Base-by-base conservation (phyloP, 352 stramenopile species). In the Phytophthora tentaculata region DNA sequence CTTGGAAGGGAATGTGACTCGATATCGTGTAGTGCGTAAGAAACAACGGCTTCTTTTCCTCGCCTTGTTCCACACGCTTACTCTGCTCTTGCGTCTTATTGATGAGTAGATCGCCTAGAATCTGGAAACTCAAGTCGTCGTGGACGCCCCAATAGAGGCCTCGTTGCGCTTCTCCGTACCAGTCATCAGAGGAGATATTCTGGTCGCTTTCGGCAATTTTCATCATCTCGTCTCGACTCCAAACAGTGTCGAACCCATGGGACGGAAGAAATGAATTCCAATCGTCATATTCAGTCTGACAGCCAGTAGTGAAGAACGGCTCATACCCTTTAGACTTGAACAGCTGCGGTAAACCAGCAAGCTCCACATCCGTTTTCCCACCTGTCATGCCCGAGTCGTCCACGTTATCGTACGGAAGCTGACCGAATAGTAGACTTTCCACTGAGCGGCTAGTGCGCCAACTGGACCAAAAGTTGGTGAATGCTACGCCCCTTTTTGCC, bases 21-120 rank as follows among this genome's bases (percentile, higher is more conserved):
- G 76, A 86, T 64, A 89, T 89, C 8, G 80, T 85, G 59, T 87
- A 89, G 52, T 85, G 77, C 5, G 73, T 87, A n/a, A 86, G 47
- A 59, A 86, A 89, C 19, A 83, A 66, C 12, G 80, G 78, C 28
- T 69, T 72, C 61, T 82, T 85, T 0, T 50, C 45, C 13, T 81
- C 44, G 0, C 67, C 69, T 9, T 32, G 28, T 1, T 39, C 50
- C 23, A 75, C 41, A 0, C 73, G 75, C 23, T 71, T 48, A 0
- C 26, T 59, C 44, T 88, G 80, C 23, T 72, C 63, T 17, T 51
- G 62, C 2, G 73, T 80, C 50, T 83, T 81, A 52, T 85, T 85
- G 12, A 77, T 39, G 16, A 89, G 58, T 7, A 89, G 39, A 16
- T 86, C 74, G 1, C 67, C 78, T 5, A 89, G 57, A 9, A 89